Conservation (phyloP, 768 basidiomycete genomes). For the Amanita brunnescens region DNA sequence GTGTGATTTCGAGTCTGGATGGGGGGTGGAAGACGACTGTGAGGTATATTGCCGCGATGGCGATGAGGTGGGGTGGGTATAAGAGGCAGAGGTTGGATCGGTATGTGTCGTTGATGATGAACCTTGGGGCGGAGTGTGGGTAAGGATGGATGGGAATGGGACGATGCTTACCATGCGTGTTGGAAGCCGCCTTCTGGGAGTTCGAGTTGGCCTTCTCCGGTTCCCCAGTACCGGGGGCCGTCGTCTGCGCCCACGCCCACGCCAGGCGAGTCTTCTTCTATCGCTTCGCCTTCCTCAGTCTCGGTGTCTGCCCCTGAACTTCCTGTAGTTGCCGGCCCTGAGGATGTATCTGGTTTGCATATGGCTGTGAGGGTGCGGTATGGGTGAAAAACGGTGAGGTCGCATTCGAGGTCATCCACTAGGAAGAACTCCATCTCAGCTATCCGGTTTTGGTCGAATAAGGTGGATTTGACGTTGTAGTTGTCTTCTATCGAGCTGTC, state of each 20-base stretch:
- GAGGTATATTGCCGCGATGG: slow-evolving; percentile 86
- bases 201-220: slow-evolving; percentile 70
- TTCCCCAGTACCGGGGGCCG: slow-evolving; percentile 70
- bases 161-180: slow-evolving; percentile 74
- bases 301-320: slow-evolving; percentile 21
- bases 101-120: slow-evolving; percentile 94
- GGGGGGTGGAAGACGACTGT: slow-evolving; percentile 68
- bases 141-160: neutral
- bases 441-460: slow-evolving; percentile 81
- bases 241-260: slow-evolving; percentile 38
- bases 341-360: slow-evolving; percentile 48
- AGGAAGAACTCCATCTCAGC: slow-evolving; percentile 99
- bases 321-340: slow-evolving; percentile 6
- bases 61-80: slow-evolving; percentile 92
- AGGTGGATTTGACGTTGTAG: slow-evolving; percentile 72
- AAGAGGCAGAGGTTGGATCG: slow-evolving; percentile 89
- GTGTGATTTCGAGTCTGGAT: slow-evolving; percentile 35
- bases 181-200: slow-evolving; percentile 73
- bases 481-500: slow-evolving; percentile 40
- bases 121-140: slow-evolving; percentile 41
- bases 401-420: slow-evolving; percentile 93
- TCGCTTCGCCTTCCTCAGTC: slow-evolving; percentile 46
- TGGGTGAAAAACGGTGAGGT: slow-evolving; percentile 89
- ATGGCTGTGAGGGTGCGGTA: slow-evolving; percentile 82
- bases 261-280: slow-evolving; percentile 31